Evolutionary conservation across 805 yeast species (phyloP).

Genomic region (Wickerhamiella australiensis): DNA sequence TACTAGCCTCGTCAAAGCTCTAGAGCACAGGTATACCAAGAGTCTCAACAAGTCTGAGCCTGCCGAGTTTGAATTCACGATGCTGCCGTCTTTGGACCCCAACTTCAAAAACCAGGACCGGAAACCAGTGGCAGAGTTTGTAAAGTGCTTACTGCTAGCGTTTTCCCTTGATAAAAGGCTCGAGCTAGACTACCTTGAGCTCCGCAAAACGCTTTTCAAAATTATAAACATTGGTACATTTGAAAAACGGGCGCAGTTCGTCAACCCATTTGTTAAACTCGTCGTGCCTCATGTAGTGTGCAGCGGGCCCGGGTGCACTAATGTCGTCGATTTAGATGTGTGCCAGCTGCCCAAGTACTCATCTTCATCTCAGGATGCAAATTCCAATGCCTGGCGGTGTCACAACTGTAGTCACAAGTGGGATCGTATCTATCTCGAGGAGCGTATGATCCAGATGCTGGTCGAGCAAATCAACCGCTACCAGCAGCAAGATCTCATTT

Average conservation of each 20-base stretch:
- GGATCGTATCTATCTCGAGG: slow-evolving; percentile 64
- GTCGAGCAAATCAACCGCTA: slow-evolving; percentile 45
- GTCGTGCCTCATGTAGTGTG: slow-evolving; percentile 60
- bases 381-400: slow-evolving; percentile 38
- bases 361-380: slow-evolving; percentile 32
- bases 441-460: slow-evolving; percentile 56
- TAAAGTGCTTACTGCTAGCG: slow-evolving; percentile 62
- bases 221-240: slow-evolving; percentile 77
- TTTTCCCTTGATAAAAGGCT: slow-evolving; percentile 53
- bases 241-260: slow-evolving; percentile 57
- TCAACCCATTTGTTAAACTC: slow-evolving; percentile 62
- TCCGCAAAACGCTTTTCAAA: slow-evolving; percentile 61
- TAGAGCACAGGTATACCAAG: slow-evolving; percentile 60
- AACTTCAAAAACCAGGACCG: slow-evolving; percentile 21
- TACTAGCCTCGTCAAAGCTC: slow-evolving; percentile 49
- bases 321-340: slow-evolving; percentile 63
- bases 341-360: slow-evolving; percentile 37
- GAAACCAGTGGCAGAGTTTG: slow-evolving; percentile 70
- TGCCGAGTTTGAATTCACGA: slow-evolving; percentile 70
- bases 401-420: slow-evolving; percentile 50
- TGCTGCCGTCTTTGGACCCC: slow-evolving; percentile 47
- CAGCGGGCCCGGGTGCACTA: slow-evolving; percentile 50
- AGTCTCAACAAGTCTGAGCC: slow-evolving; percentile 32
- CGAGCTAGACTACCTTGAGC: slow-evolving; percentile 56
- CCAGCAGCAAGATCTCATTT: slow-evolving; percentile 68